phyloP scores from a whole-genome alignment of 352 stramenopile species.

The Vaucheria bursata region DNA sequence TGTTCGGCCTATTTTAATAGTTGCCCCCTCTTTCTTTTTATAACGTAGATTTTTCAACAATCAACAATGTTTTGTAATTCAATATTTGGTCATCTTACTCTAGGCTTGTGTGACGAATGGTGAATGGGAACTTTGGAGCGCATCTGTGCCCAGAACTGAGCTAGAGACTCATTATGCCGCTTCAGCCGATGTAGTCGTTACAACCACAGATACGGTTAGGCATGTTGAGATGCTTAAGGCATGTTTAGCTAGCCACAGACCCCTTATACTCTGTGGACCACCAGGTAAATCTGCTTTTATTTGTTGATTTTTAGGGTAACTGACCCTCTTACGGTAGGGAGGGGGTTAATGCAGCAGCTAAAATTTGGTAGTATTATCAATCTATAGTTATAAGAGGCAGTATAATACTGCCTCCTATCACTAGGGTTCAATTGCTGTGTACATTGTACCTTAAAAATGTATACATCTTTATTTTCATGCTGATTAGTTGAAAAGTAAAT shows the following conservation, averaged over 20 bases:
- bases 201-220: conserved; percentile 96
- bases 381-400: too few species aligned
- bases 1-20: not conserved
- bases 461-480: too few species aligned
- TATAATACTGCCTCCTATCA: too few species aligned
- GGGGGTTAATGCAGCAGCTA: too few species aligned
- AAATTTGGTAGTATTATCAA: too few species aligned
- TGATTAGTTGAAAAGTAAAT: too few species aligned
- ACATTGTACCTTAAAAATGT: too few species aligned
- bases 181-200: conserved; percentile 95
- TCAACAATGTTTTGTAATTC: too few species aligned
- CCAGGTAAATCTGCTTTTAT: conserved; percentile 56
- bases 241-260: conserved; percentile 90
- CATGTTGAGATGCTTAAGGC: conserved; percentile 92
- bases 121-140: conserved; percentile 89
- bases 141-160: conserved; percentile 90
- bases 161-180: conserved; percentile 93
- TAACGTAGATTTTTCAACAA: not conserved
- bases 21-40: not conserved
- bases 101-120: conserved; percentile 91
- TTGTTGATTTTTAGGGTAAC: too few species aligned
- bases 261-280: conserved; percentile 93
- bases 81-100: too few species aligned
- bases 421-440: too few species aligned
- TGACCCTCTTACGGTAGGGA: too few species aligned